These are phyloP conservation scores for Aphanomyces invadans DNA, from an alignment of 352 stramenopile genomes.

Conservation along the genomic window DNA sequence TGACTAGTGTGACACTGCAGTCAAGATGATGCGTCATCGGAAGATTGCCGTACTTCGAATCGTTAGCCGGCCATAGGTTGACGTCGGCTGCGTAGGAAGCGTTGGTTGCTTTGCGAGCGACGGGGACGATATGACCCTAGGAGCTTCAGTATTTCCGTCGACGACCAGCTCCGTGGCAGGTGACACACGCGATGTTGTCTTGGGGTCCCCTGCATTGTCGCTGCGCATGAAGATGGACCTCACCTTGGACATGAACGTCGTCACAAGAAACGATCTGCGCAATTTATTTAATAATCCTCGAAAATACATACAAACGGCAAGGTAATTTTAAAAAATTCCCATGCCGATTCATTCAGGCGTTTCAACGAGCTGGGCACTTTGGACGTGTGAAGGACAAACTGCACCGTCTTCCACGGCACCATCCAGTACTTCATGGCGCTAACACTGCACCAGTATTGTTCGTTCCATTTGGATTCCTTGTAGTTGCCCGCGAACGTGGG, in stretches of 20 bases:
- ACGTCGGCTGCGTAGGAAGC: not conserved
- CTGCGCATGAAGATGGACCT: not conserved
- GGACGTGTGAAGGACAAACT: no score
- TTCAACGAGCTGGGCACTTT: no score
- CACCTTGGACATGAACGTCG: slow-evolving; percentile 2
- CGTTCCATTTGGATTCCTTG: no score
- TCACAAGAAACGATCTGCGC: slow-evolving; percentile 3
- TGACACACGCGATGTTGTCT: not conserved
- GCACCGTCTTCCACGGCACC: no score
- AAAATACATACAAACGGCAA: not conserved
- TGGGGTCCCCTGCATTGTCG: not conserved
- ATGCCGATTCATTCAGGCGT: not conserved
- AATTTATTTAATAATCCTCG: not conserved
- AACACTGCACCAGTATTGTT: no score
- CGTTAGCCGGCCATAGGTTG: not conserved
- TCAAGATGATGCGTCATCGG: not conserved
- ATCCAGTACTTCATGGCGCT: no score
- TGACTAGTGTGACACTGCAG: not conserved
- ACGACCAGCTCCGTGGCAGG: not conserved
- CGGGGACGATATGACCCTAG: slow-evolving; percentile 7
- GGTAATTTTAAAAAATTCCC: slow-evolving; percentile 1
- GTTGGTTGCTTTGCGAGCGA: slow-evolving; percentile 13
- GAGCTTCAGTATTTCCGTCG: not conserved
- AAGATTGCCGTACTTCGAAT: slow-evolving; percentile 11
- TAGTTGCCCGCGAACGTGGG: no score